Evolutionary conservation across 2,329 filamentous ascomycete species (phyloP).

Genomic region (Thyridium curvatum): DNA sequence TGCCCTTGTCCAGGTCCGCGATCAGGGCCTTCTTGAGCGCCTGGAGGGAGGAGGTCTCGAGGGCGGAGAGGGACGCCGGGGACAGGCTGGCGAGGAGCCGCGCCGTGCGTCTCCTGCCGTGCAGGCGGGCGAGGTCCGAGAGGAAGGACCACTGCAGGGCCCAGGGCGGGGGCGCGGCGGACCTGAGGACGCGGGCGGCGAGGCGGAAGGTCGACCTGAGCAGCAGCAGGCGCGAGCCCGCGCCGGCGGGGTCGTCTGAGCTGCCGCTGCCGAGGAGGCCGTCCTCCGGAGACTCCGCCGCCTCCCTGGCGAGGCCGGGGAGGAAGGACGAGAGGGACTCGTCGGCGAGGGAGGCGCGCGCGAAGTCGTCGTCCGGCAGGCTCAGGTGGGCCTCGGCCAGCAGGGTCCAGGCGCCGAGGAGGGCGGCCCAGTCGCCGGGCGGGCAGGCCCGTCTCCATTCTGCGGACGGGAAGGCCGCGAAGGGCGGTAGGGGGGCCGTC

Average conservation of each 20-base stretch:
- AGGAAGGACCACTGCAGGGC: constrained; percentile 64
- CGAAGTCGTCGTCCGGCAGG: constrained; percentile 50
- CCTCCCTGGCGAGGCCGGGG: constrained; percentile 57
- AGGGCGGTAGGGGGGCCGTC: constrained; percentile 52
- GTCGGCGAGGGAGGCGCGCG: constrained; percentile 42
- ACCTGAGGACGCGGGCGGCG: constrained; percentile 29
- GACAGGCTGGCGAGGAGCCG: constrained; percentile 45
- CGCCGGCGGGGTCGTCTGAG: too few relatives aligned
- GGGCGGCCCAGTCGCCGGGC: constrained; percentile 68
- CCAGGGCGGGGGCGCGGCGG: constrained; percentile 30
- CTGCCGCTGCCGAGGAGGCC: too few relatives aligned
- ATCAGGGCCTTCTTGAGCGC: constrained; percentile 57
- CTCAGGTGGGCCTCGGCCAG: constrained; percentile 61
- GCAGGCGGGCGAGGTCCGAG: constrained; percentile 60
- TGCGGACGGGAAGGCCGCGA: constrained; percentile 71
- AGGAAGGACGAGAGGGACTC: constrained; percentile 58
- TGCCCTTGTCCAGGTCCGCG: constrained; percentile 54
- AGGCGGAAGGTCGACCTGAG: constrained; percentile 61
- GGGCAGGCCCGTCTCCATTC: constrained; percentile 60
- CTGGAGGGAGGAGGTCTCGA: constrained; percentile 52
- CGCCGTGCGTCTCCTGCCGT: constrained; percentile 55
- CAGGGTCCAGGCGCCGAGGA: constrained; percentile 69
- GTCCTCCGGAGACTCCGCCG: too few relatives aligned
- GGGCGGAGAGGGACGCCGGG: constrained; percentile 35
- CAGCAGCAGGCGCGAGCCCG: constrained; percentile 40